phyloP scores from a whole-genome alignment of 2,329 filamentous ascomycete genomes.

The Fusarium phyllophilum region DNA sequence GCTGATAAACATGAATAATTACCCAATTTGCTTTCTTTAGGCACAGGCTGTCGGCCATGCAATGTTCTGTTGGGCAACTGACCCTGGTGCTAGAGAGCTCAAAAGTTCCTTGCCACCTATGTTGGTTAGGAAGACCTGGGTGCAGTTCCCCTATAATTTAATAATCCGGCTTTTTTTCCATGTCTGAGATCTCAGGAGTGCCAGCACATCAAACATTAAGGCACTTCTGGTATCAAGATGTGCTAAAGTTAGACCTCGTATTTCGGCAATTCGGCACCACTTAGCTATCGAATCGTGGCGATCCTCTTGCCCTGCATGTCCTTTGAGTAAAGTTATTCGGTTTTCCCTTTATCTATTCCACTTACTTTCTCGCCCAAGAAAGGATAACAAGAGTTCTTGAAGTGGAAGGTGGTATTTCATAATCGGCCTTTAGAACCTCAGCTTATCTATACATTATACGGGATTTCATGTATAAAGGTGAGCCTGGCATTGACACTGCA shows the following conservation, averaged over 20 bases:
- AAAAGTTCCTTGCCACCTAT: no score
- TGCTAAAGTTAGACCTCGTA: background rate
- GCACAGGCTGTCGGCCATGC: no score
- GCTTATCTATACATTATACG: background rate
- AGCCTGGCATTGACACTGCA: background rate
- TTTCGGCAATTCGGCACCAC: background rate
- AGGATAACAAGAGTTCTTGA: background rate
- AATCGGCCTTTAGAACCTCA: background rate
- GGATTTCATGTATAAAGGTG: background rate
- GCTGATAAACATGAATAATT: background rate
- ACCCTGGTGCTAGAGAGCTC: no score
- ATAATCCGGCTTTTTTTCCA: no score
- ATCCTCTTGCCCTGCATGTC: background rate
- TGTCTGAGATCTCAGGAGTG: no score
- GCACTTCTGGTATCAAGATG: background rate
- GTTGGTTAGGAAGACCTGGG: no score
- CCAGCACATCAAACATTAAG: background rate
- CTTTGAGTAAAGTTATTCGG: background rate
- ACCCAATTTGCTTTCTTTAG: no score
- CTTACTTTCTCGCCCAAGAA: background rate
- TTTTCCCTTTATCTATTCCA: background rate
- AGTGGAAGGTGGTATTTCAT: background rate
- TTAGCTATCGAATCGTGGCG: background rate
- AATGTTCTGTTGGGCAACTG: no score
- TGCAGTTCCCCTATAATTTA: no score